These are phyloP conservation scores for Septoria linicola DNA, from an alignment of 2,329 filamentous ascomycete species.

Conservation along the genomic window DNA sequence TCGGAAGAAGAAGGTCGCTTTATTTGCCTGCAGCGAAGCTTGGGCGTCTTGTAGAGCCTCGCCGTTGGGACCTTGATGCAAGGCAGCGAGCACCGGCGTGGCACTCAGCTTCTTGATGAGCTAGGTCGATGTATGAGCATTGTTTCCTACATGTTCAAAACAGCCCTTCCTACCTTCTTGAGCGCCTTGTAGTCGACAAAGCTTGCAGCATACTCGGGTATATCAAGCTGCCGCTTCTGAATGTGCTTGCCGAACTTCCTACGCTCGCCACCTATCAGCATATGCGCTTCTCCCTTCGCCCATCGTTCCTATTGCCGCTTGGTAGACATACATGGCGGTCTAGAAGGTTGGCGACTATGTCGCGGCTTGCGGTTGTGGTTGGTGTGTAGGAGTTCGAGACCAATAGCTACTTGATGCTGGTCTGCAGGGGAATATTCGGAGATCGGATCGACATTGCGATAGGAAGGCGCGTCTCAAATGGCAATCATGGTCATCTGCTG, in stretches of 20 bases:
- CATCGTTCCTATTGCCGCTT: not conserved
- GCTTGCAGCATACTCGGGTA: slow-evolving; percentile 97
- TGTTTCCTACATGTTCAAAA: not conserved
- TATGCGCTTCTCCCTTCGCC: slow-evolving; percentile 1
- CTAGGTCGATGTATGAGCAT: slow-evolving; percentile 50
- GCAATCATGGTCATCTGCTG: slow-evolving; percentile 8
- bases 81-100: slow-evolving; percentile 77
- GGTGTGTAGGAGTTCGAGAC: not conserved
- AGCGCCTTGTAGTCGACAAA: slow-evolving; percentile 99
- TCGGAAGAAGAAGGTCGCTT: slow-evolving; percentile 97
- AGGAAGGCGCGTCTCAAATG: slow-evolving; percentile 12
- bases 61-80: slow-evolving; percentile 56
- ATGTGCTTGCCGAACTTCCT: slow-evolving; percentile 99
- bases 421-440: slow-evolving; percentile 6
- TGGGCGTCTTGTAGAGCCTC: slow-evolving; percentile 68
- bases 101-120: slow-evolving; percentile 98
- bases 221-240: slow-evolving; percentile 97
- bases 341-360: not conserved
- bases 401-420: slow-evolving; percentile 9
- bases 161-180: slow-evolving; percentile 71
- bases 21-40: slow-evolving; percentile 88
- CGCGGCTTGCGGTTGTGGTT: not conserved
- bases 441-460: slow-evolving; percentile 2
- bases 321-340: slow-evolving; percentile 18
- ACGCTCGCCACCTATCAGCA: slow-evolving; percentile 19